Conservation (phyloP, 23 red algal genomes). For the Agarophyton chilense region DNA sequence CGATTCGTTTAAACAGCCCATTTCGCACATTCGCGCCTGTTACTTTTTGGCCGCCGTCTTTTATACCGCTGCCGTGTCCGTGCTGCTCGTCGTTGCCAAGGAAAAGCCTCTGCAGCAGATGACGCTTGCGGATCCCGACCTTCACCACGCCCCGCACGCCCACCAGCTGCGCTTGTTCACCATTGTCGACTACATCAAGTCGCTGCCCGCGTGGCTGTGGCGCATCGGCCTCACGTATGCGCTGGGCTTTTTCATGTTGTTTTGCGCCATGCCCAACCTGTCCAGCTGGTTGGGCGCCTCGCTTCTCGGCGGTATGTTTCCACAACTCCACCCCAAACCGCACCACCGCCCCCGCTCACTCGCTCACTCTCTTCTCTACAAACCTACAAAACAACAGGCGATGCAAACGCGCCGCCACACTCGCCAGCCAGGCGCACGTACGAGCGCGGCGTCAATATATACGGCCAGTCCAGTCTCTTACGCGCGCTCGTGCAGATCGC, state of each 20-base stretch:
- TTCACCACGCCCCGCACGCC: too few species aligned
- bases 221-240: constrained; percentile 43
- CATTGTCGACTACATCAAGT: constrained; percentile 27
- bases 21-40: constrained; percentile 34
- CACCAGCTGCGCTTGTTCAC: not conserved
- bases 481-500: constrained; percentile 38
- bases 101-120: constrained; percentile 27
- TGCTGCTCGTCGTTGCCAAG: constrained; percentile 31
- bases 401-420: constrained; percentile 36
- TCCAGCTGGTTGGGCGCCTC: constrained; percentile 75
- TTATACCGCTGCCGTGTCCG: constrained; percentile 19
- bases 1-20: constrained; percentile 40
- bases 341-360: not conserved
- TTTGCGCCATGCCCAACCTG: constrained; percentile 58
- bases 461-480: constrained; percentile 38
- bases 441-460: constrained; percentile 54
- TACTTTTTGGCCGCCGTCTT: constrained; percentile 21
- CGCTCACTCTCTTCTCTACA: too few species aligned
- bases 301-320: constrained; percentile 52
- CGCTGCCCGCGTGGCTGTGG: constrained; percentile 51
- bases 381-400: too few species aligned
- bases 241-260: constrained; percentile 52
- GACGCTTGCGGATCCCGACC: not conserved
- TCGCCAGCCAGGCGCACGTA: constrained; percentile 3
- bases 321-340: too few species aligned